These are phyloP conservation scores for Auricularia auricula-judae DNA, from an alignment of 768 basidiomycete species.

Conservation along the genomic window DNA sequence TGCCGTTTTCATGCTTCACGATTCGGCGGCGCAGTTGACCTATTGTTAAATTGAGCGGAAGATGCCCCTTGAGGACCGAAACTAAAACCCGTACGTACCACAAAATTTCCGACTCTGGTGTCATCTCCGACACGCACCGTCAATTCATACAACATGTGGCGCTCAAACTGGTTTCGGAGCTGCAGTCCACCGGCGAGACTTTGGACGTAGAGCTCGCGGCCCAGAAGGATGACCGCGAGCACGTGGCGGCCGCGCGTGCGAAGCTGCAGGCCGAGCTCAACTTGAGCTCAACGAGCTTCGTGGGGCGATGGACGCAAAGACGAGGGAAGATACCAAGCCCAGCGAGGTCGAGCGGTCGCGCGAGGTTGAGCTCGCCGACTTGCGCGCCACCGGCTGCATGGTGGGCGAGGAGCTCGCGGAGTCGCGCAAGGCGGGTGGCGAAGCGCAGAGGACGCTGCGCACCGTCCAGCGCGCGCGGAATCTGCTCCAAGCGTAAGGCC, in stretches of 20 bases:
- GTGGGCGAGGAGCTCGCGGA: slow-evolving; percentile 59
- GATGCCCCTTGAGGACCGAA: no score
- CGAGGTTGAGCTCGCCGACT: slow-evolving; percentile 66
- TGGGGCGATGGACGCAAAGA: slow-evolving; percentile 71
- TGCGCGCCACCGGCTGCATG: slow-evolving; percentile 51
- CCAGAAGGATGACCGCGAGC: slow-evolving; percentile 45
- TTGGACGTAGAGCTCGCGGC: slow-evolving; percentile 53
- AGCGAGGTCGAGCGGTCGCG: slow-evolving; percentile 79
- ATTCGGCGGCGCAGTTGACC: no score
- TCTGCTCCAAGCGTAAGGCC: slow-evolving; percentile 41
- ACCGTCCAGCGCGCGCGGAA: slow-evolving; percentile 46
- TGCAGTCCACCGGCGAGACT: slow-evolving; percentile 59
- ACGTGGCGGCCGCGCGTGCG: slow-evolving; percentile 31
- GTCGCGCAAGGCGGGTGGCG: slow-evolving; percentile 47
- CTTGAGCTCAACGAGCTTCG: slow-evolving; percentile 62
- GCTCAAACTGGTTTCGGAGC: slow-evolving; percentile 49
- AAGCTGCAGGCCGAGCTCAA: slow-evolving; percentile 59
- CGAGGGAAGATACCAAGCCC: slow-evolving; percentile 74
- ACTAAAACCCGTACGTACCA: no score
- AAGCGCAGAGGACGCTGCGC: slow-evolving; percentile 64
- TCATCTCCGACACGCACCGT: no score
- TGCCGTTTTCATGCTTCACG: no score
- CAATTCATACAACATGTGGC: slow-evolving; percentile 12
- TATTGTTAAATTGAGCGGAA: no score
- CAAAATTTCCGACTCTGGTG: no score